A percentile compares a stretch with the other conserved stretches of the same genome.
Conservation (phyloP, 352 stramenopile species). For the Pythium vanterpoolii region DNA sequence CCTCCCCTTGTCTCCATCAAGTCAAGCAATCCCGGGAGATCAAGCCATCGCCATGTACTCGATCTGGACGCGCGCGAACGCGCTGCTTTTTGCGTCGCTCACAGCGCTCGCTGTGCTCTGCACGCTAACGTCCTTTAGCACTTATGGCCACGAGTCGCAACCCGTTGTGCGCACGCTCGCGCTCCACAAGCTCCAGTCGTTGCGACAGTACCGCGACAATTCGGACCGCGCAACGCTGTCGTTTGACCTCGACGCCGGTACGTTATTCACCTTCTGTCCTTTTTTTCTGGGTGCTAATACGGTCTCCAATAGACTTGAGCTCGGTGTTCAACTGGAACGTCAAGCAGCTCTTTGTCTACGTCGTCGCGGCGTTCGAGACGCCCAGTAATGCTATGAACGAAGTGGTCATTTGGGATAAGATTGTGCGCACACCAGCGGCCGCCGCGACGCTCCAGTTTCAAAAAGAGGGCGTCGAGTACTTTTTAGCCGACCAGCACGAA, state of each 20-base stretch:
- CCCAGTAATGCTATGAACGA: constrained; percentile 63
- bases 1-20: background rate
- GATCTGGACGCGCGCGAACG: constrained; percentile 82
- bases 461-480: constrained; percentile 80
- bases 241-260: constrained; percentile 79
- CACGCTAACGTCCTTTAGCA: constrained; percentile 69
- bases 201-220: constrained; percentile 81
- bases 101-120: constrained; percentile 73
- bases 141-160: constrained; percentile 53
- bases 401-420: constrained; percentile 87
- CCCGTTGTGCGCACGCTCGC: constrained; percentile 61
- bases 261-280: constrained; percentile 1
- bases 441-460: constrained; percentile 46
- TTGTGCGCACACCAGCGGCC: constrained; percentile 62
- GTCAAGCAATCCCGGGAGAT: background rate
- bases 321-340: constrained; percentile 91
- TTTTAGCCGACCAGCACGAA: constrained; percentile 74
- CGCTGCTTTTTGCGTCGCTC: constrained; percentile 80
- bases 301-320: constrained; percentile 46
- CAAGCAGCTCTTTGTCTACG: constrained; percentile 89
- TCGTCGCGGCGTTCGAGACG: constrained; percentile 77
- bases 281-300: background rate
- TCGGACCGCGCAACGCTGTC: constrained; percentile 77
- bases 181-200: constrained; percentile 68
- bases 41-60: constrained; percentile 55